Base-by-base conservation (phyloP, 129 eudicot genomes). In the Solidago caesia region DNA sequence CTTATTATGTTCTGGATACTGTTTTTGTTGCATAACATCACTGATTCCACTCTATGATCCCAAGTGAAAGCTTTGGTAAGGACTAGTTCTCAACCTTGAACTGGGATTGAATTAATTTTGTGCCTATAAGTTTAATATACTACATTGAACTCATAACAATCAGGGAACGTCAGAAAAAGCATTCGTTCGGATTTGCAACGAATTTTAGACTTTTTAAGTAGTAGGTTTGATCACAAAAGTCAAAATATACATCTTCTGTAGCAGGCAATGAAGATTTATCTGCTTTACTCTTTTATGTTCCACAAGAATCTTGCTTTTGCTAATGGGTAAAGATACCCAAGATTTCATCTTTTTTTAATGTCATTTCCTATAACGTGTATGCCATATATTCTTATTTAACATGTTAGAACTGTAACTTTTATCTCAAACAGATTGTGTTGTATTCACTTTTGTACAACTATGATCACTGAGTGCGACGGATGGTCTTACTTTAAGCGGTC, bases 221-320 rank as follows among this genome's bases (percentile, higher is more conserved):
- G 57, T 16, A 33, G 44, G 43, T 61, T 33, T 27, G 46, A 64
- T 51, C 55, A 51, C 60, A 64, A 12, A 52, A 53, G 77, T 72
- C 69, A 12, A 65, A 33, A 72, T 66, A 72, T 6, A 65, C 66
- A 78, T 45, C 59, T 63, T 44, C 60, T 71, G 73, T 47, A 44
- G 58, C 41, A 67, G 55, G 47, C 21, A 9, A 51, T 29, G 45
- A 53, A 70, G 63, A 71, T 78, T 14, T 61, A 77, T 61, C 46
- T 78, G 56, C 68, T 64, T 72, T 72, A 72, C 5, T 44, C 68
- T 44, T 44, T 72, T 45, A 72, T 65, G 74, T 55, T 65, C 82
- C 67, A 56, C 82, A 61, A 79, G 77, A 53, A 66, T 72, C 63
- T 73, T 79, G 83, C 83, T 79, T 79, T 79, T 68, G 78, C 63